Percentiles rank a stretch among this genome's conserved stretches.
These are phyloP conservation scores for Saccharum officinarum DNA, from an alignment of 176 grass and related monocot genomes.

Conservation along the genomic window DNA sequence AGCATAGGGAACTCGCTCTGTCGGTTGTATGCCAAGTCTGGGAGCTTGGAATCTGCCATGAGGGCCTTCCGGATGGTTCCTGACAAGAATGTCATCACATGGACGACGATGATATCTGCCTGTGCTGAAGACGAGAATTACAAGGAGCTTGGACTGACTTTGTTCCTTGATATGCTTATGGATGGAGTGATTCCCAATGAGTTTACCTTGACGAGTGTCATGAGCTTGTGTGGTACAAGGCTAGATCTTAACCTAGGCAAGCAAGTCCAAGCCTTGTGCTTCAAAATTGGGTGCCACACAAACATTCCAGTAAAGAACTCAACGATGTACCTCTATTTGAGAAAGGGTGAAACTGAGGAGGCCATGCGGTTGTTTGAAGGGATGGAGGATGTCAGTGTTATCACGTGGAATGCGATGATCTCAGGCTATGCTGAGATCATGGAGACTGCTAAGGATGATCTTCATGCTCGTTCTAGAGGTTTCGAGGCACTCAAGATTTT, in stretches of 20 bases:
- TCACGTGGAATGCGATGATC: conserved; percentile 77
- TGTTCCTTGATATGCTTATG: conserved; percentile 72
- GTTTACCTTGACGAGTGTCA: conserved; percentile 68
- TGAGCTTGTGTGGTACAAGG: conserved; percentile 62
- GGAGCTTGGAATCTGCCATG: conserved; percentile 50
- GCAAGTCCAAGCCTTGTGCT: conserved; percentile 73
- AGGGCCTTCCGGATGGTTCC: conserved; percentile 53
- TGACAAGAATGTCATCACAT: conserved; percentile 78
- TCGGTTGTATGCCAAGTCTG: conserved; percentile 65
- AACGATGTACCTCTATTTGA: conserved; percentile 78
- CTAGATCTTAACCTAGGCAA: conserved; percentile 68
- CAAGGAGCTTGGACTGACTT: conserved; percentile 50
- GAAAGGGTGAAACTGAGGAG: conserved; percentile 59
- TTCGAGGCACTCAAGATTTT: conserved; percentile 73
- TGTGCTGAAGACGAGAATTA: conserved; percentile 62
- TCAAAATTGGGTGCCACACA: conserved; percentile 60
- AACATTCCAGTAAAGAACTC: conserved; percentile 71
- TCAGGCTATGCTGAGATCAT: conserved; percentile 36
- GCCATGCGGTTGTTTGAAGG: conserved; percentile 66
- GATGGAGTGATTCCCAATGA: conserved; percentile 62
- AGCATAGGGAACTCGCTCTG: conserved; percentile 70
- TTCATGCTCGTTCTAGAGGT: conserved; percentile 52
- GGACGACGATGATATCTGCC: conserved; percentile 74
- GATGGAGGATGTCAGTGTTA: conserved; percentile 53
- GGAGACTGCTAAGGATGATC: conserved; percentile 67